phyloP scores from a whole-genome alignment of 2,329 filamentous ascomycete species.

The Byssothecium circinans region DNA sequence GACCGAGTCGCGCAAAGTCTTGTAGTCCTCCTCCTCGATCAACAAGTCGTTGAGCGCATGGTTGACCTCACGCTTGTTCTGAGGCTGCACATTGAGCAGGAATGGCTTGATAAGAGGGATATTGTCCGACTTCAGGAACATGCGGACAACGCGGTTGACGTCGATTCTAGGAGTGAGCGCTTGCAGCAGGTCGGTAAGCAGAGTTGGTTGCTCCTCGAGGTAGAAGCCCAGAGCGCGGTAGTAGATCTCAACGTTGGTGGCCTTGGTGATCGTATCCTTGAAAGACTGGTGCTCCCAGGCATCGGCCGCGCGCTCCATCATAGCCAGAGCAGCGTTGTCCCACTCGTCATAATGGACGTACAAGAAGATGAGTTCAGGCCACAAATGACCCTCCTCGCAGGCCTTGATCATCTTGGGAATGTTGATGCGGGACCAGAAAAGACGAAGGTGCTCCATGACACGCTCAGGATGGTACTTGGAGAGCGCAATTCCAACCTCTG shows the following conservation, averaged over 20 bases:
- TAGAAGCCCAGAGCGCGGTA: constrained; percentile 97
- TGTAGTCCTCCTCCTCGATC: constrained; percentile 99
- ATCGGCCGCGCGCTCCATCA: constrained; percentile 97
- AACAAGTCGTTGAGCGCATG: constrained; percentile 96
- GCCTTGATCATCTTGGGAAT: constrained; percentile 95
- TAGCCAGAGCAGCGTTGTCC: constrained; percentile 93
- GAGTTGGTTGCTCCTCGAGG: constrained; percentile 91
- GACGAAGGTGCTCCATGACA: constrained; percentile 96
- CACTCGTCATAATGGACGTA: constrained; percentile 99
- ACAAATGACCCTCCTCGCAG: constrained; percentile 91
- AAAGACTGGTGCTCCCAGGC: constrained; percentile 99
- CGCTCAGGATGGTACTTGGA: constrained; percentile 94
- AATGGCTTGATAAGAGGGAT: constrained; percentile 98
- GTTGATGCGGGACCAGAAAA: constrained; percentile 98
- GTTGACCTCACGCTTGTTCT: constrained; percentile 98
- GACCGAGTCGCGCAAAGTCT: constrained; percentile 94
- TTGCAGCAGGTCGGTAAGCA: constrained; percentile 94
- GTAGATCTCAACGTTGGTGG: constrained; percentile 98
- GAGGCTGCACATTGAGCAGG: constrained; percentile 89
- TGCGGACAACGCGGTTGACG: constrained; percentile 97
- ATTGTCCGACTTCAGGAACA: constrained; percentile 99
- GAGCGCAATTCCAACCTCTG: constrained; percentile 84
- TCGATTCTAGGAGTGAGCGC: constrained; percentile 91
- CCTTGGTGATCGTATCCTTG: constrained; percentile 98
- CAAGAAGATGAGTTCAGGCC: constrained; percentile 96